phyloP scores from a whole-genome alignment of 371 early-diverging fungal genomes.

The Saksenaea oblongispora region DNA sequence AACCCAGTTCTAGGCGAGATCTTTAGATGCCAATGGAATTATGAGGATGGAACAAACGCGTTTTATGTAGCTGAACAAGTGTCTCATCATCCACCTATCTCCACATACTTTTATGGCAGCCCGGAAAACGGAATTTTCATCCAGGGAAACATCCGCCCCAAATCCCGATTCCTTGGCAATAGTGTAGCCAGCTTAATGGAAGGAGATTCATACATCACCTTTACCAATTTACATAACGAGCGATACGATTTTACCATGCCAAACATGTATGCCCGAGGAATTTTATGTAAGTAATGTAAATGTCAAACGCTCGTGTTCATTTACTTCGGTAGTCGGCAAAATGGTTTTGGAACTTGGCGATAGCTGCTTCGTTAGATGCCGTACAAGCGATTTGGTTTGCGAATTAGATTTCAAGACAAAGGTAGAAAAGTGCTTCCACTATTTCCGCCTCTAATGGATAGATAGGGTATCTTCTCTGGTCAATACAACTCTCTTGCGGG shows the following conservation, averaged over 20 bases:
- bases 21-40: conserved; percentile 79
- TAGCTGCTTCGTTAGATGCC: conserved; percentile 69
- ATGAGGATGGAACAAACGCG: conserved; percentile 69
- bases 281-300: conserved; percentile 35
- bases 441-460: not conserved
- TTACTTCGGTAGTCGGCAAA: conserved; percentile 62
- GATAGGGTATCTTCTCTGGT: conserved; percentile 74
- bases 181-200: conserved; percentile 90
- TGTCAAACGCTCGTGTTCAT: not conserved
- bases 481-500: conserved; percentile 81
- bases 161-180: conserved; percentile 89
- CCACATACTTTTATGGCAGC: conserved; percentile 81
- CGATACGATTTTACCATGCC: conserved; percentile 18
- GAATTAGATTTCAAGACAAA: conserved; percentile 90
- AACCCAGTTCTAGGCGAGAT: conserved; percentile 94
- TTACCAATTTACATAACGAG: conserved; percentile 64
- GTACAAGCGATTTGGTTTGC: conserved; percentile 73
- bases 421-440: conserved; percentile 54
- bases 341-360: conserved; percentile 94
- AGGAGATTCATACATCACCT: conserved; percentile 73
- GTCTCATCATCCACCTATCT: conserved; percentile 94
- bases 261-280: conserved; percentile 90
- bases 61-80: conserved; percentile 92
- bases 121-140: conserved; percentile 83
- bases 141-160: conserved; percentile 83